phyloP scores from a whole-genome alignment of 768 basidiomycete genomes.

The Saitozyma podzolica region DNA sequence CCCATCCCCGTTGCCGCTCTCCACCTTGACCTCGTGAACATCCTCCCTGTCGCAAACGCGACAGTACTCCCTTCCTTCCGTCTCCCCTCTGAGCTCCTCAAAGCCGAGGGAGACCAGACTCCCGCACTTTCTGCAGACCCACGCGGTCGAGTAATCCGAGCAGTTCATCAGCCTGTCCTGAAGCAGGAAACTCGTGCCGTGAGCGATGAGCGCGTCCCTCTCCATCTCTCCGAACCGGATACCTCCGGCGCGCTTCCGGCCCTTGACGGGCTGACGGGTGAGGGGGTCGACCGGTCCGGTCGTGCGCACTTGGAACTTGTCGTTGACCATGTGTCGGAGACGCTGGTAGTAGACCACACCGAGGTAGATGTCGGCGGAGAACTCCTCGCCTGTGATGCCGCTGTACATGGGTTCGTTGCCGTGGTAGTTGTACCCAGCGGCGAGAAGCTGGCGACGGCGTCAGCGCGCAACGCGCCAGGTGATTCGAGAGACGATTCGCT shows the following conservation, averaged over 20 bases:
- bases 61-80: constrained; percentile 82
- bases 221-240: constrained; percentile 99
- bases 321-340: constrained; percentile 97
- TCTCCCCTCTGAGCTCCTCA: constrained; percentile 71
- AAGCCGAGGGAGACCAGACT: constrained; percentile 94
- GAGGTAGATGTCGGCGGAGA: constrained; percentile 96
- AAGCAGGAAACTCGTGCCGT: constrained; percentile 95
- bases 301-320: constrained; percentile 99
- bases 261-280: constrained; percentile 96
- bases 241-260: constrained; percentile 95
- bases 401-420: constrained; percentile 99
- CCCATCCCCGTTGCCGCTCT: constrained; percentile 61
- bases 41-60: constrained; percentile 69
- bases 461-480: too few species aligned
- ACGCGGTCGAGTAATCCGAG: constrained; percentile 98
- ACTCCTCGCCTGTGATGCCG: constrained; percentile 97
- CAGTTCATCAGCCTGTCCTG: constrained; percentile 99
- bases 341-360: constrained; percentile 94
- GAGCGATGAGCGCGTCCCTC: constrained; percentile 95
- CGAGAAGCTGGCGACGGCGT: constrained; percentile 57
- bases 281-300: constrained; percentile 95
- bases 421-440: constrained; percentile 96
- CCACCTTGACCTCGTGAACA: constrained; percentile 59
- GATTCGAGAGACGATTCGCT: too few species aligned
- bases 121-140: constrained; percentile 97